Base-by-base conservation (phyloP, 23 red algal species). In the Pyropia haitanensis region DNA sequence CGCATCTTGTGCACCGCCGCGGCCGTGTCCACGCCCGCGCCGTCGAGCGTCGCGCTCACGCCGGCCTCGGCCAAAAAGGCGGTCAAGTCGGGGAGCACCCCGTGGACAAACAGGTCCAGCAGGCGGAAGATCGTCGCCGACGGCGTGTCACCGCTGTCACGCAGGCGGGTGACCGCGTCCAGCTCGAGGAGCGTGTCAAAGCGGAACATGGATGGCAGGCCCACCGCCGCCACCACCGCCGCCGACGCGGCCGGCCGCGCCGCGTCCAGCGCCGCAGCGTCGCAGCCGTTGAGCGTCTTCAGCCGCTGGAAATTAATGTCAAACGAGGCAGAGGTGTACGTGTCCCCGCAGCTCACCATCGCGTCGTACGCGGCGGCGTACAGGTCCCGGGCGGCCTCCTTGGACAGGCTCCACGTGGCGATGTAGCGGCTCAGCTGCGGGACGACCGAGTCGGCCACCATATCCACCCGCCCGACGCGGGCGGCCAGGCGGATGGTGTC, bases 1-100 rank as follows among this genome's bases (percentile, higher is more conserved):
- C 88, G 80, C 88, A 95, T 95, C 58, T 95, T 95, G 72, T 85
- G 63, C 49, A 69, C 57, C 14, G 71, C 73, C 26, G 65, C 67
- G 2, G 18, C 72, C 14, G 62, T 50, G 44, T 87, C 76, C 21
- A 95, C 63, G 22, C 56, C 56, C 53, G 74, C 57, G 10, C 64
- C 71, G 5, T 66, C n/a, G 19, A 91, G 24, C 22, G 65, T 57
- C 1, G 0, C 46, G 1, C 49, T 61, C 39, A 46, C 39, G 5
- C 39, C 39, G 55, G 83, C 46, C 53, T 67, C 76, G 18, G 44
- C 25, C 30, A 53, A 32, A 64, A 82, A 91, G 32, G 81, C 71
- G 18, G 70, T 52, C 74, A 82, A 91, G 23, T 70, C 75, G 18
- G 67, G 75, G 34, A 91, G 59, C 24, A 78, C 75, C 19, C 74